Evolutionary conservation across 1,284 basidiomycete species (phyloP), one percentile per base, ranked within the genome.

Genomic region (Fistulina hepatica): DNA sequence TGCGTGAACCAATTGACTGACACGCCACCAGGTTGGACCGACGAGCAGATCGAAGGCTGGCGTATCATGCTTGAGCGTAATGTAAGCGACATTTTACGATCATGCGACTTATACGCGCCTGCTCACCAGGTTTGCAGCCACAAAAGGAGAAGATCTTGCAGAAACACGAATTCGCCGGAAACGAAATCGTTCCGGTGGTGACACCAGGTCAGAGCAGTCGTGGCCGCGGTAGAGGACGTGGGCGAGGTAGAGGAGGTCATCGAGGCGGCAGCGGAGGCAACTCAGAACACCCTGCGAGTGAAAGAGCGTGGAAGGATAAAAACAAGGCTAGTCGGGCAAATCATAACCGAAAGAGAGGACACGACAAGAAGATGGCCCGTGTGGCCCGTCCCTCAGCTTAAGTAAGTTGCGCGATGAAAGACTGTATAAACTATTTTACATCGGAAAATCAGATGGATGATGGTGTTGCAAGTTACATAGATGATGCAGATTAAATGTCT

Each of bases 1-100:
- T 21, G 13, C 34, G 16, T 39, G 11, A 28, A n/a, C 9, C 12
- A n/a, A n/a, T 21, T 31, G n/a, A 38, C n/a, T 16, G 10, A 23
- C 12, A 13, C n/a, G 27, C n/a, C 12, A 12, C 11, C 40, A 76
- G 76, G 78, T 3, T 79, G 77, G 74, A 58, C 51, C 11, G 78
- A 93, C 52, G 78, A 81, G 46, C 86, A 91, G 52, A 76, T 92
- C 21, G 88, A 93, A 56, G 89, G 88, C 0, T 93, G 89, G 88
- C 69, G 57, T 41, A 76, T 83, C 39, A 88, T 92, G 81, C 59
- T 93, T 36, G 89, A 93, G 42, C 63, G 78, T 49, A 78, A 89
- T 49, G 88, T 91, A 53, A 48, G 80, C 63, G 21, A 34, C 17
- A 6, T 35, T 37, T 13, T 36, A 33, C 15, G 25, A 43, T 20